A percentile compares a stretch with the other conserved stretches of the same genome.
These are phyloP conservation scores for Boletus reticuloceps DNA, from an alignment of 768 basidiomycete genomes.

Conservation along the genomic window DNA sequence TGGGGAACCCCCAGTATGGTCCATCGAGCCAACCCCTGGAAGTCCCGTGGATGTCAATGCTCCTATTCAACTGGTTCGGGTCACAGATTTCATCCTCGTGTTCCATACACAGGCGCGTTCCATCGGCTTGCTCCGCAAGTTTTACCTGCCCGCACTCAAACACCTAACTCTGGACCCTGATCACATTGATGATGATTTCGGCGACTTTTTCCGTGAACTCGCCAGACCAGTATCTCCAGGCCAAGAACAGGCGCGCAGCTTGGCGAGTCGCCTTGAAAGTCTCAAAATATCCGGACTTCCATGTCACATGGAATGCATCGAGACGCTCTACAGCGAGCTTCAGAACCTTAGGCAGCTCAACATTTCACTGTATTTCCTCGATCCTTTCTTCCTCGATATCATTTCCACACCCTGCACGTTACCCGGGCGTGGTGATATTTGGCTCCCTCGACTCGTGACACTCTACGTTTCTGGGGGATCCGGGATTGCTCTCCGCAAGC, in stretches of 20 bases:
- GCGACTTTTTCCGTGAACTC: conserved; percentile 45
- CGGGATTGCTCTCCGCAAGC: too few relatives aligned
- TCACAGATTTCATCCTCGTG: conserved; percentile 43
- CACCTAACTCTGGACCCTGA: conserved; percentile 49
- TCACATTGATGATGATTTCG: conserved; percentile 46
- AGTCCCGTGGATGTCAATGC: conserved; percentile 26
- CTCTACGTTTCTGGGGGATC: conserved; percentile 45
- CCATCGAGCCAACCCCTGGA: conserved; percentile 12
- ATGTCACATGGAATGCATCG: conserved; percentile 33
- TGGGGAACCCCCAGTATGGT: conserved; percentile 39
- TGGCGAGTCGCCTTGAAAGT: conserved; percentile 45
- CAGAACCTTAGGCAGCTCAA: conserved; percentile 43
- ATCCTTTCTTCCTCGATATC: not conserved
- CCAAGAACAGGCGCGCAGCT: conserved; percentile 34
- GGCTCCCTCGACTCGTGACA: conserved; percentile 50
- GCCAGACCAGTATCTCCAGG: conserved; percentile 25
- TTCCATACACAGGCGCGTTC: conserved; percentile 49
- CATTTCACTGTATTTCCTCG: too few relatives aligned
- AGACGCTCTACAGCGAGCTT: conserved; percentile 44
- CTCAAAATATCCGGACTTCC: conserved; percentile 54
- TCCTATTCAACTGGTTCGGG: conserved; percentile 27
- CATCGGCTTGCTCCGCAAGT: conserved; percentile 18
- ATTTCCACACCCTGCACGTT: not conserved
- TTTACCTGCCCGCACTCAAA: conserved; percentile 36
- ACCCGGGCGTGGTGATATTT: conserved; percentile 11